phyloP scores from a whole-genome alignment of 148 eudicot genomes.

The Diospyros kaki region DNA sequence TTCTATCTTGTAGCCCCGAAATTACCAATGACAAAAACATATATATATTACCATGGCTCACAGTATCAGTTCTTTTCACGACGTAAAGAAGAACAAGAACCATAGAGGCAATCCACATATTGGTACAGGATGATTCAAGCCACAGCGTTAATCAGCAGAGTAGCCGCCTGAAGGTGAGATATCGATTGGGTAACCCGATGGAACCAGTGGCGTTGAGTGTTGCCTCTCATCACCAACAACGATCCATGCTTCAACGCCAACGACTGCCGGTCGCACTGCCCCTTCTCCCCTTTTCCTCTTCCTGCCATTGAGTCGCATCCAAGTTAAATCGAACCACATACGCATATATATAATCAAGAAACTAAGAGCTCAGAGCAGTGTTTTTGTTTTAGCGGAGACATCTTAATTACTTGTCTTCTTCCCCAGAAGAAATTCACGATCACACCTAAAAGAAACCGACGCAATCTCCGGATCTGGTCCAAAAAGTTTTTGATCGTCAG shows the following conservation, averaged over 20 bases:
- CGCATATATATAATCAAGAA: neutral
- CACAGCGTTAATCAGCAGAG: too few species aligned
- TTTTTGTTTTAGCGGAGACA: too few species aligned
- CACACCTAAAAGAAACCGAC: conserved; percentile 77
- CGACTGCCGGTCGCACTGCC: conserved; percentile 31
- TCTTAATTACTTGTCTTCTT: conserved; percentile 27
- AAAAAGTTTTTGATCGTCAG: conserved; percentile 70
- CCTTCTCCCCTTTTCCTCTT: conserved; percentile 34
- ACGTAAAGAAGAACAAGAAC: too few species aligned
- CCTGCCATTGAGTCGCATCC: conserved; percentile 38
- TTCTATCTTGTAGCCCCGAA: too few species aligned
- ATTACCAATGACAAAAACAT: too few species aligned
- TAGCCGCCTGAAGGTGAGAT: too few species aligned
- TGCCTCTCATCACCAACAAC: conserved; percentile 66
- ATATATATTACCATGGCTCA: too few species aligned
- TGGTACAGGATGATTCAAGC: too few species aligned
- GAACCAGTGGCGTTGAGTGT: conserved; percentile 72
- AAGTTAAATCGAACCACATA: neutral
- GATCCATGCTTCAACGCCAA: conserved; percentile 69
- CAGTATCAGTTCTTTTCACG: too few species aligned
- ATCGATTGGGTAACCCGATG: conserved; percentile 22
- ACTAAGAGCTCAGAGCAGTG: neutral
- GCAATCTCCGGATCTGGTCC: conserved; percentile 73
- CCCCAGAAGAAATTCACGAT: conserved; percentile 63
- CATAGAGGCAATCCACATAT: too few species aligned